These are phyloP conservation scores for Vigna hirtella DNA, from an alignment of 306 rosid genomes.

Conservation along the genomic window DNA sequence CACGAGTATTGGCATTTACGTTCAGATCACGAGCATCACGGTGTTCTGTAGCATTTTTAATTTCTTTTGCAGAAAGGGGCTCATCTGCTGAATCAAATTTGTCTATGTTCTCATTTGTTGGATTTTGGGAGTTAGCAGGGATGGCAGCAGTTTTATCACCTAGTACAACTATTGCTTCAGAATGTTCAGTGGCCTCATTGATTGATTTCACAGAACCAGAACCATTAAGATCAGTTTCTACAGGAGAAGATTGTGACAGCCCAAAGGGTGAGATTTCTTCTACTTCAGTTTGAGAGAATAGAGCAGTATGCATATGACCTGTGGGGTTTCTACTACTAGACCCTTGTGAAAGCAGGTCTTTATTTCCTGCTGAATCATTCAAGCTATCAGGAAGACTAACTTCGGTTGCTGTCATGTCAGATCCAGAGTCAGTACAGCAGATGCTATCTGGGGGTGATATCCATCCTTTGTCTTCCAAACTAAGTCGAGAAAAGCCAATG, in stretches of 20 bases:
- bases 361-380: conserved; percentile 62
- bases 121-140: conserved; percentile 48
- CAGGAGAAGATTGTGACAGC: conserved; percentile 50
- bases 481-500: conserved; percentile 56
- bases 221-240: conserved; percentile 47
- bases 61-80: conserved; percentile 56
- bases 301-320: conserved; percentile 43
- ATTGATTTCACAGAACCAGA: conserved; percentile 48
- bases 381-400: conserved; percentile 72
- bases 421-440: conserved; percentile 74
- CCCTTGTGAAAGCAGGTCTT: conserved; percentile 58
- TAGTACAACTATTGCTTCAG: conserved; percentile 44
- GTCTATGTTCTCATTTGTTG: conserved; percentile 48
- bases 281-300: conserved; percentile 52
- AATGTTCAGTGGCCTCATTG: conserved; percentile 53
- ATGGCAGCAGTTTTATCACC: conserved; percentile 52
- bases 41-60: conserved; percentile 61
- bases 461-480: conserved; percentile 86
- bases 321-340: conserved; percentile 51
- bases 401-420: conserved; percentile 60
- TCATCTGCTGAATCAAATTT: conserved; percentile 57
- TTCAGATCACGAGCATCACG: conserved; percentile 57
- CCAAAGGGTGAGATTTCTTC: conserved; percentile 55
- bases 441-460: conserved; percentile 91
- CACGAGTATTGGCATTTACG: conserved; percentile 58